Conservation (phyloP, 164 flowering plant species). For the Annona cherimola region DNA sequence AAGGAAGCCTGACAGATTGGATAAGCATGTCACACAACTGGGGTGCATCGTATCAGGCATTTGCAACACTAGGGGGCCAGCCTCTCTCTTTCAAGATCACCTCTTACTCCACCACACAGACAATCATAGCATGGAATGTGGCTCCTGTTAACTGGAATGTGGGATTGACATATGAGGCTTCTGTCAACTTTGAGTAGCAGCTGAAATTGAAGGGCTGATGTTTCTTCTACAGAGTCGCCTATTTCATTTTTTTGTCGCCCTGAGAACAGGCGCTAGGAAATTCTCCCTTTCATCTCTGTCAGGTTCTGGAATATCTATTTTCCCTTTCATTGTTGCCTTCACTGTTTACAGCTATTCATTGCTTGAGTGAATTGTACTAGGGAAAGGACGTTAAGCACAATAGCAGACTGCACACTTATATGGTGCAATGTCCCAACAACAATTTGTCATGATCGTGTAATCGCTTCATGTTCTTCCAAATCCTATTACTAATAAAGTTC, state of each 20-base stretch:
- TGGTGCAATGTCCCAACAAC: too few relatives aligned
- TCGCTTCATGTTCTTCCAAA: too few relatives aligned
- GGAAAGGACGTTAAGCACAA: too few relatives aligned
- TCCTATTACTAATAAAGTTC: too few relatives aligned
- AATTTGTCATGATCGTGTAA: too few relatives aligned
- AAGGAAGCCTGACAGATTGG: constrained; percentile 61
- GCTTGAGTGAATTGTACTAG: too few relatives aligned
- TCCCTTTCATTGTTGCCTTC: not conserved
- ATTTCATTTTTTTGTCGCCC: not conserved
- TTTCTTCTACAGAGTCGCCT: not conserved
- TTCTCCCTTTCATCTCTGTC: not conserved
- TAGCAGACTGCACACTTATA: too few relatives aligned
- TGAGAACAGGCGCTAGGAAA: not conserved
- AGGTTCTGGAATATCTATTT: not conserved
- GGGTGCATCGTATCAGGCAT: constrained; percentile 94
- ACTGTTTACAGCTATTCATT: not conserved
- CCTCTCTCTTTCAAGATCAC: constrained; percentile 71
- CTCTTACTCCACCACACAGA: constrained; percentile 50
- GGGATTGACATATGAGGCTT: constrained; percentile 40
- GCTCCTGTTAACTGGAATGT: constrained; percentile 42
- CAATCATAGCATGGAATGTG: constrained; percentile 46
- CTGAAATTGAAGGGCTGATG: not conserved
- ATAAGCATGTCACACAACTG: constrained; percentile 66
- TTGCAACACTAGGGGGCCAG: constrained; percentile 63
- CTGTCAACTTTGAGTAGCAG: constrained; percentile 50